phyloP scores from a whole-genome alignment of 345 rosid species.

The Moricandia moricandioides region DNA sequence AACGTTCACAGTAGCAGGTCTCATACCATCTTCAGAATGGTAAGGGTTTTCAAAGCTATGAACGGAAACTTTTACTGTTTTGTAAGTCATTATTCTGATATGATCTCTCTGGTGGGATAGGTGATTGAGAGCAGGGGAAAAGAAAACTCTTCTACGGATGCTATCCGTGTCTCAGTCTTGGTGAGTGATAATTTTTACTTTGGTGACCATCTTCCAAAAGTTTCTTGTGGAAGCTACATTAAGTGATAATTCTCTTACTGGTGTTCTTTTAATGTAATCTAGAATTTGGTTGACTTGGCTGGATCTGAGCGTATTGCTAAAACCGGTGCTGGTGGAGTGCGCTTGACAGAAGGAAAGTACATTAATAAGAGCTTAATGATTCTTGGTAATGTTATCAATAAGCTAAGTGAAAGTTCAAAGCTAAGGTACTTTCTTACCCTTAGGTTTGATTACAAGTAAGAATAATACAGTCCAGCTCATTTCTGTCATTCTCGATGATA shows the following conservation, averaged over 20 bases:
- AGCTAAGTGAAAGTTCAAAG: conserved; percentile 75
- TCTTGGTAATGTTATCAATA: conserved; percentile 95
- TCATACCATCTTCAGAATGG: conserved; percentile 97
- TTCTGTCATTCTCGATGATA: conserved; percentile 32
- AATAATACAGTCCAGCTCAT: conserved; percentile 13
- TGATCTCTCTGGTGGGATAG: conserved; percentile 40
- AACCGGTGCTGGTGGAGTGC: conserved; percentile 94
- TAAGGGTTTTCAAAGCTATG: conserved; percentile 30
- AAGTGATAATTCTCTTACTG: neutral
- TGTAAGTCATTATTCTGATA: neutral
- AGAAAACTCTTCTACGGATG: conserved; percentile 50
- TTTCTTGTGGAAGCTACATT: neutral
- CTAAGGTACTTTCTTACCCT: conserved; percentile 53
- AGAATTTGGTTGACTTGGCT: conserved; percentile 95
- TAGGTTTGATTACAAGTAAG: neutral
- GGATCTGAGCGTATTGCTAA: conserved; percentile 94
- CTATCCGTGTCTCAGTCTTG: conserved; percentile 85
- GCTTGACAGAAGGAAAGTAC: conserved; percentile 83
- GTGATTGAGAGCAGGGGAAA: conserved; percentile 88
- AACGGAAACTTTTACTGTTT: neutral
- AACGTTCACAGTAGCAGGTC: conserved; percentile 94
- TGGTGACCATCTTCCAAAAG: neutral
- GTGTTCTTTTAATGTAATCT: conserved; percentile 23
- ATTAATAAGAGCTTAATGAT: conserved; percentile 96
- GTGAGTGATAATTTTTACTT: conserved; percentile 41